Base-by-base conservation (phyloP, 2,329 filamentous ascomycete genomes). In the Colletotrichum eleusines region DNA sequence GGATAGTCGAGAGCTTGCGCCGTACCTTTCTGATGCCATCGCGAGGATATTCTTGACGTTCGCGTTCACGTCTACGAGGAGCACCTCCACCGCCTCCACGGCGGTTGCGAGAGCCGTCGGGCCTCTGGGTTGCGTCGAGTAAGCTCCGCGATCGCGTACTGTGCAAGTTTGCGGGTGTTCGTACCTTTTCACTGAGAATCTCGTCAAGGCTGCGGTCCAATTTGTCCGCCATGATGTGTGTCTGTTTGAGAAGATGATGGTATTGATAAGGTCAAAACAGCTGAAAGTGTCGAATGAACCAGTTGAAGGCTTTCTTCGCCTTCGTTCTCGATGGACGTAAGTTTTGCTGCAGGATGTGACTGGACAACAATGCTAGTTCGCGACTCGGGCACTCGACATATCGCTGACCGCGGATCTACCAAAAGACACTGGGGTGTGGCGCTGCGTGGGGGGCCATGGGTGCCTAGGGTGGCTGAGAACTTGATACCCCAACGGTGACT, bases 21-120 rank as follows among this genome's bases (percentile, higher is more conserved):
- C 78, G 55, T 81, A 95, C 94, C 94, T 97, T 97, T 94, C 91
- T 95, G 80, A 95, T 89, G 83, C 93, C 93, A 84, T 96, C 93
- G 83, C 93, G 91, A 78, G 92, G 92, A 76, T 88, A 91, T 57
- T 82, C 79, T 46, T 84, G 81, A 50, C 79, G 79, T 66, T 81
- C 81, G 44, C 69, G 69, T 57, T 82, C 78, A 59, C 77, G 76
- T 54, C 72, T 61, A 38, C 60, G 71, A 48, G 54, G 72, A 44
- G 63, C 48, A 40, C 75, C 68, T 59, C 75, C 66, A 57, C 76
- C 76, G 58, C 74, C 75, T 23, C 77, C 76, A 11, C 81, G 79
- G 67, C 79, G 76, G 74, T 78, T 80, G 73, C 80, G 79, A 76
- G 80, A 75, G 69, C 78, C 78, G 74, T 77, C 80, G 76, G 75